Evolutionary conservation across 78 protist species (phyloP), one percentile per base, ranked within the genome.

Genomic region (Chrysochromulina parva): DNA sequence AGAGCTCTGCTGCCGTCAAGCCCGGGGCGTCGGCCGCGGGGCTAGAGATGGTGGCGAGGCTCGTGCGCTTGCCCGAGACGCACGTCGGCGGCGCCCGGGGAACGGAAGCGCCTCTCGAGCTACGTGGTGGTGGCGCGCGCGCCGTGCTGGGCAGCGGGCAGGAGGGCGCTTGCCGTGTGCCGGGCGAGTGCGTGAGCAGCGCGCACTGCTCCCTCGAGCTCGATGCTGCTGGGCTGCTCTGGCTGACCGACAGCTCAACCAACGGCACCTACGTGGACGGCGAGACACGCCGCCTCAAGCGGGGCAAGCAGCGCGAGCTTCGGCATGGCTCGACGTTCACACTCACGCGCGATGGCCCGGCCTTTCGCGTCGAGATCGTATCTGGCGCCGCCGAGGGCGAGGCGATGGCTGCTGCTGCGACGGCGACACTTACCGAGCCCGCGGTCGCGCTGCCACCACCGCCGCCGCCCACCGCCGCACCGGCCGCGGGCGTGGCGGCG

Each of bases 201-300:
- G 2, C 78, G 50, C 78, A 69, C 78, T 69, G 78, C 50, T 2
- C 3, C 24, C 50, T 69, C 16, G 7, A 2, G 28, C 78, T 69
- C 47, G 48, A n/a, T n/a, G 28, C 2, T 2, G 11, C 7, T 11
- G 78, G 78, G 16, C 5, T 19, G 47, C 50, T 69, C 50, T 28
- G 24, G 47, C 53, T 69, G 24, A 28, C 28, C 50, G 78, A 69
- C 78, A 2, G 20, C 50, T 69, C 78, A 9, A 69, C 78, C 78
- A 69, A 69, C 13, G 78, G 78, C 13, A 69, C 78, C 10, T 69
- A n/a, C 78, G 78, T 69, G 50, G 78, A 69, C 13, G 78, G 78
- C 47, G 28, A n/a, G n/a, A n/a, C n/a, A n/a, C n/a, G n/a, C n/a
- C n/a, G n/a, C n/a, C n/a, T n/a, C n/a, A n/a, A n/a, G n/a, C n/a